Evolutionary conservation across 2,329 filamentous ascomycete genomes (phyloP), one percentile per base, ranked within the genome.

Genomic region (Epichloe amarillans): DNA sequence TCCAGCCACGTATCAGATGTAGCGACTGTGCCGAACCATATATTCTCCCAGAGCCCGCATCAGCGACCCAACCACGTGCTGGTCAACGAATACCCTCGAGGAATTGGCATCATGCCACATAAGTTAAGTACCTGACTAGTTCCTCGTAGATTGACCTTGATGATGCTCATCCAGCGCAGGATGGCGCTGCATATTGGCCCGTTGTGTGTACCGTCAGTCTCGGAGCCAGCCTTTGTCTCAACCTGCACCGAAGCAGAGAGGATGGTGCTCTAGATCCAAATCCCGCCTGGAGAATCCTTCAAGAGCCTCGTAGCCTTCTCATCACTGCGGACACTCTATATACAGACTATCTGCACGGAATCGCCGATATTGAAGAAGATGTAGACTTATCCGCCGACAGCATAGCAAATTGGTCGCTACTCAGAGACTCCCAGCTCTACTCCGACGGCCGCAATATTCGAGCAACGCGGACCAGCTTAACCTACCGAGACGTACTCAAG

Each of bases 31-130:
- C 17, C 54, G 50, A 50, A 50, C 40, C 67, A 77, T 58, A 64
- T 83, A 6, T 83, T 83, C 58, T 64, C 66, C 17, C 63, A 72
- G 19, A 87, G 89, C 47, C 86, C 87, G 5, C 90, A 97, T 62
- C 60, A 71, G 17, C 74, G 72, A 4, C 88, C 91, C 3, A 98
- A 97, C 60, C 93, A 97, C 68, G 88, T 95, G 44, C 74, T 97
- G 38, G 82, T 97, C 58, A 98, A 98, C 62, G 90, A 96, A 65
- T 98, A 97, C 65, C 75, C 76, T 1, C 81, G 87, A 0, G 88
- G 87, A 2, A 80, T 95, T 55, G 91, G 91, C n/a, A 97, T 97
- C 57, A 95, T 96, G 87, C 83, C 90, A 45, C 91, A 97, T 65
- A 93, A 96, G 71, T 64, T 69, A 60, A 66, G 65, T 68, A 60